Evolutionary conservation across 1,139 yeast genomes (phyloP).

Genomic region (Taphrina pruni): DNA sequence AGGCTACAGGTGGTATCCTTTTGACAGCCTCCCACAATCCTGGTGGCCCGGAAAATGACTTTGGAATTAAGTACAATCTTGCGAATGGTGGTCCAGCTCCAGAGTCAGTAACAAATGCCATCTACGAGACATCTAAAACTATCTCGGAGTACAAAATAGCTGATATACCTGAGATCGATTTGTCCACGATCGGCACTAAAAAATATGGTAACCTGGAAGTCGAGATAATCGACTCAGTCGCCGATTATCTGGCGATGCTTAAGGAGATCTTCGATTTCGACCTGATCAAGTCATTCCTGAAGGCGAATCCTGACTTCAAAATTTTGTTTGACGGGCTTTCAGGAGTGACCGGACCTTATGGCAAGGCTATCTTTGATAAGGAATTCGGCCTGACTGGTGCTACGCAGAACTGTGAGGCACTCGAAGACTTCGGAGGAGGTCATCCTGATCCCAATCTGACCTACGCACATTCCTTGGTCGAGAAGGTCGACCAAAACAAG

Average conservation of each 20-base stretch:
- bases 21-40: slow-evolving; percentile 98
- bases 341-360: slow-evolving; percentile 98
- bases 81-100: slow-evolving; percentile 99
- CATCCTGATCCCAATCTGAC: slow-evolving; percentile 99
- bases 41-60: slow-evolving; percentile 88
- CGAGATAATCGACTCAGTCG: slow-evolving; percentile 82
- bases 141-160: slow-evolving; percentile 67
- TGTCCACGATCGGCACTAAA: slow-evolving; percentile 62
- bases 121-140: slow-evolving; percentile 70
- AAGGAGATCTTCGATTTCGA: slow-evolving; percentile 88
- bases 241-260: slow-evolving; percentile 76
- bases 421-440: slow-evolving; percentile 93
- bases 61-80: slow-evolving; percentile 94
- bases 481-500: slow-evolving; percentile 74
- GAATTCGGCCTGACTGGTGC: slow-evolving; percentile 77
- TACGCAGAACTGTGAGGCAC: slow-evolving; percentile 77
- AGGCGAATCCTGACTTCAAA: slow-evolving; percentile 64
- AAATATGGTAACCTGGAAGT: slow-evolving; percentile 61
- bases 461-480: slow-evolving; percentile 87
- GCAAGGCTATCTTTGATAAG: slow-evolving; percentile 77
- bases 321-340: slow-evolving; percentile 87
- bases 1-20: slow-evolving; percentile 92
- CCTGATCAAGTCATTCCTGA: slow-evolving; percentile 74
- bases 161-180: slow-evolving; percentile 57
- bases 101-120: slow-evolving; percentile 86